Base-by-base conservation (phyloP, 306 rosid genomes). In the Mimosa bimucronata region DNA sequence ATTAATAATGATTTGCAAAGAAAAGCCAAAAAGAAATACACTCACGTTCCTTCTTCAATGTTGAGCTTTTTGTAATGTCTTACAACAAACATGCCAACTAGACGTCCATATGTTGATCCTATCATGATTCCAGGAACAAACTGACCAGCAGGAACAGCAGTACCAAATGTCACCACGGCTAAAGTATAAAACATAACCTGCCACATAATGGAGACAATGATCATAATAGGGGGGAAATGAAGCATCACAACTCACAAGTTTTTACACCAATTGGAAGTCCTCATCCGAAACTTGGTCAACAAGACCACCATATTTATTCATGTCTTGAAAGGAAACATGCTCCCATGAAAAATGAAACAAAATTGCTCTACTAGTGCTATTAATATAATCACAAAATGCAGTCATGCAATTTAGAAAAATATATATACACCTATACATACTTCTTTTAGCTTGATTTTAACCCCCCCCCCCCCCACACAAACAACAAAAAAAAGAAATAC, bases 1-100 rank as follows among this genome's bases (percentile, higher is more conserved):
- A 26, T 21, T 21, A 55, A 77, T 18, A 66, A 50, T 18, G 42
- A 80, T 38, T 72, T 76, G 53, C 31, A 68, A 73, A 73, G 50
- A 37, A 53, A 31, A 37, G 13, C 50, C 25, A 55, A 40, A 16
- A 38, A 74, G 77, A 7, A 74, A 74, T 31, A 57, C 55, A 90
- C 97, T 94, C 86, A 94, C 95, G 99, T 95, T 83, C 98, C 98
- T 90, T 95, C 98, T 88, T 95, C 98, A 77, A 92, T 92, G 88
- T 87, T 89, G 83, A 85, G 98, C 88, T 90, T 93, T 89, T 83
- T 87, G 92, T 91, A 93, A 88, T 89, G 79, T 82, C 79, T 91
- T 79, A 95, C 99, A 69, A 95, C 97, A 81, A 92, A 86, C 91
- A 90, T 95, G 85, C 98, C 99, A 46, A 95, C 98, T 74, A 95